phyloP scores from a whole-genome alignment of 345 rosid genomes.

The Anastatica hierochuntica region DNA sequence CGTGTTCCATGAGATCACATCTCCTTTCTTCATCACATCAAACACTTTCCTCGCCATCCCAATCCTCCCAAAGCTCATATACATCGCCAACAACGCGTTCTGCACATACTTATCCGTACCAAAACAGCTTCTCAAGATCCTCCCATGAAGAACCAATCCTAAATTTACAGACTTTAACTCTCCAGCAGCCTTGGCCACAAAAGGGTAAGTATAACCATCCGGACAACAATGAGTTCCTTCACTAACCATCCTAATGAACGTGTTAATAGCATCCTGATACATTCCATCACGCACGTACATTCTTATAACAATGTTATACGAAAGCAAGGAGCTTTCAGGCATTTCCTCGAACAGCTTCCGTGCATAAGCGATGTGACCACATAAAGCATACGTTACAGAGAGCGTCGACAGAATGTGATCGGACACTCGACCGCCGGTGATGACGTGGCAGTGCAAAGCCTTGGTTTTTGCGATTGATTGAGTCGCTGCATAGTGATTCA shows the following conservation, averaged over 20 bases:
- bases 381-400: neutral
- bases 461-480: slow-evolving; percentile 33
- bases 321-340: slow-evolving; percentile 33
- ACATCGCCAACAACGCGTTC: slow-evolving; percentile 59
- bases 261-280: slow-evolving; percentile 23
- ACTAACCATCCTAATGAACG: slow-evolving; percentile 42
- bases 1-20: slow-evolving; percentile 59
- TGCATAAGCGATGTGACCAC: slow-evolving; percentile 20
- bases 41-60: slow-evolving; percentile 42
- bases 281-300: slow-evolving; percentile 29
- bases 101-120: slow-evolving; percentile 32
- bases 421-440: slow-evolving; percentile 30
- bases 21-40: slow-evolving; percentile 35
- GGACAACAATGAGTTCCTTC: slow-evolving; percentile 26
- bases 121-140: slow-evolving; percentile 31
- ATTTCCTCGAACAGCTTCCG: slow-evolving; percentile 44
- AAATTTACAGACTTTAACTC: slow-evolving; percentile 25
- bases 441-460: slow-evolving; percentile 39
- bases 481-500: slow-evolving; percentile 34
- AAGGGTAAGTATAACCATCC: slow-evolving; percentile 45
- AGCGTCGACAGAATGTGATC: slow-evolving; percentile 22
- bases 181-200: slow-evolving; percentile 46
- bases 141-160: slow-evolving; percentile 44
- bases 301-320: slow-evolving; percentile 35
- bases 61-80: slow-evolving; percentile 42